Base-by-base conservation (phyloP, 1,139 yeast genomes). In the Magnusiomyces paraingens region DNA sequence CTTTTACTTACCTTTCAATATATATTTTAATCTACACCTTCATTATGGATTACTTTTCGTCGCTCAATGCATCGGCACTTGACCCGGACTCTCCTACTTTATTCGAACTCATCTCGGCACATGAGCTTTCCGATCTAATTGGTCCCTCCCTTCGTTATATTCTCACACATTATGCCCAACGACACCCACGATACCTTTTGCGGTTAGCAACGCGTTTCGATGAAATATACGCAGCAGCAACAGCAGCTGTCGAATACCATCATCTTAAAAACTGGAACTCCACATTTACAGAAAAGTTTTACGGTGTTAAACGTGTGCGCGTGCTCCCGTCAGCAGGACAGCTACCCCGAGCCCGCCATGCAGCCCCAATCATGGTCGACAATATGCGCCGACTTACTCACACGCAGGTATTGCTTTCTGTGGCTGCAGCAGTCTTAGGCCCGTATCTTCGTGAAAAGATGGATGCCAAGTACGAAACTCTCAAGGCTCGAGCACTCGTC, bases 231-330 rank as follows among this genome's bases (percentile, higher is more conserved):
- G 69, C 85, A 11, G 59, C 80, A 1, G 60, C 84, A 3, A 73
- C 93, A 66, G 82, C 87, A 0, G 60, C 78, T n/a, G 73, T 91
- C 1, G 97, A 93, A 68, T 84, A 83, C 76, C 78, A 80, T 61
- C 88, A 85, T 62, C 68, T 91, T 51, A 78, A 73, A 53, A 76
- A 77, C 54, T 87, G 95, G 89, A 91, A 87, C 63, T 83, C 95
- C 0, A 81, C 94, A 1, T 89, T 93, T 62, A 88, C 96, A 0
- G 98, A 91, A 67, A 87, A 87, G 66, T 93, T 91, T 66, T 91
- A 93, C 65, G 98, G 97, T 1, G 71, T 93, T 61, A 89, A 90
- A 66, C 72, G 95, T 52, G 81, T 81, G 10, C 61, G 68, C 5
- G 60, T 62, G 12, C 59, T 73, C 46, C 18, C 49, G 51, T 21